Evolutionary conservation across 1,284 basidiomycete genomes (phyloP).

Genomic region (Heterobasidion annosum): DNA sequence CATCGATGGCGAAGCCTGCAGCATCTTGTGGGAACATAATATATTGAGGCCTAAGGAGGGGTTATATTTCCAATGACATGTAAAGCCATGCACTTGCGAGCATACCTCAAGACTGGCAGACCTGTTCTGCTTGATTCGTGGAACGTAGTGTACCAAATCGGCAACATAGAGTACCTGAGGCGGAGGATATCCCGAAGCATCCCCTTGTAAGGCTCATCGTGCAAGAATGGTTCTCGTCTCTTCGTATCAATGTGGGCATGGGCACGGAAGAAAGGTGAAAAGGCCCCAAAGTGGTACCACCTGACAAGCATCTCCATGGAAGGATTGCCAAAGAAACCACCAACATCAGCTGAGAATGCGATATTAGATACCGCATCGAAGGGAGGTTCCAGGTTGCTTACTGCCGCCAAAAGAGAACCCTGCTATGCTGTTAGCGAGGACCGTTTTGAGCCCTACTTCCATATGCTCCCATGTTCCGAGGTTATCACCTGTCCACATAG

Average conservation of each 20-base stretch:
- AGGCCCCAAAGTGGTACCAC: constrained; percentile 95
- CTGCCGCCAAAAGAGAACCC: constrained; percentile 92
- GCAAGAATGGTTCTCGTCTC: constrained; percentile 90
- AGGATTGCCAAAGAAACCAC: constrained; percentile 98
- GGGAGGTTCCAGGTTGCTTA: constrained; percentile 28
- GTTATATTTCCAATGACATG: background rate
- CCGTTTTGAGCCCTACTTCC: constrained; percentile 90
- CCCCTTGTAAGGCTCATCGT: constrained; percentile 82
- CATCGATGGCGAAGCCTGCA: constrained; percentile 81
- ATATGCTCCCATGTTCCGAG: constrained; percentile 98
- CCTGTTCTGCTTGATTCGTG: constrained; percentile 76
- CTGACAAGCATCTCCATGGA: constrained; percentile 89
- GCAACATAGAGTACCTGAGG: constrained; percentile 83
- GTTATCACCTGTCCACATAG: constrained; percentile 99
- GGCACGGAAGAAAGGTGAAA: constrained; percentile 97
- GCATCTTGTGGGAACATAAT: constrained; percentile 86
- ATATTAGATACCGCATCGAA: constrained; percentile 1
- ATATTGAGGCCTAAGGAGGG: constrained; percentile 75
- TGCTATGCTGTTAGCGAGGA: constrained; percentile 84
- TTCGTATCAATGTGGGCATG: constrained; percentile 99
- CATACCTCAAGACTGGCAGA: constrained; percentile 70
- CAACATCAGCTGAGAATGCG: constrained; percentile 75
- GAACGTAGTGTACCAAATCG: constrained; percentile 97
- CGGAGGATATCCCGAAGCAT: constrained; percentile 77
- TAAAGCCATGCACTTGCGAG: background rate